Evolutionary conservation across 2,329 filamentous ascomycete genomes (phyloP).

Genomic region (Graphilbum sp.): DNA sequence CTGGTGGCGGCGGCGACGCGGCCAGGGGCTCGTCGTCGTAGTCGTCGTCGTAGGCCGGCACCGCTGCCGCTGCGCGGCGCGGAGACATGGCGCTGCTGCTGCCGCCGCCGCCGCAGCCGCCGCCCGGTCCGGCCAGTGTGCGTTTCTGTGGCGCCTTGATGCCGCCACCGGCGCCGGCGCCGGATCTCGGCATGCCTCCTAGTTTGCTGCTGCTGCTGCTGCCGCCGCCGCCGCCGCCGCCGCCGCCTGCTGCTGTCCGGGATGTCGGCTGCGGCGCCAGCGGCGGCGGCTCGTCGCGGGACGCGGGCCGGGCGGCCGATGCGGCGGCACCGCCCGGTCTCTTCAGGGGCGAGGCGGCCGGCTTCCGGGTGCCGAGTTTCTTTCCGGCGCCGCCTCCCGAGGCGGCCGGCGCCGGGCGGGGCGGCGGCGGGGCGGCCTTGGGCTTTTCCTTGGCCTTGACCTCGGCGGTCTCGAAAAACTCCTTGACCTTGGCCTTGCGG

Average conservation of each 20-base stretch:
- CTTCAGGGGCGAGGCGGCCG: slow-evolving; percentile 21
- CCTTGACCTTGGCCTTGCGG: slow-evolving; percentile 87
- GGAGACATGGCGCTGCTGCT: slow-evolving; percentile 37
- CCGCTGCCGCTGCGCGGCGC: slow-evolving; percentile 27
- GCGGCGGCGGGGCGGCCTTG: slow-evolving; percentile 54
- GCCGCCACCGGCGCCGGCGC: slow-evolving; percentile 35
- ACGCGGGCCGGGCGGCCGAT: slow-evolving; percentile 5
- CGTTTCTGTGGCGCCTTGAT: slow-evolving; percentile 46
- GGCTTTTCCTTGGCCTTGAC: slow-evolving; percentile 87
- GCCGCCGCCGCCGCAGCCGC: too few species aligned
- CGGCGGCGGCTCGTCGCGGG: too few species aligned
- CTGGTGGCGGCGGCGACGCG: slow-evolving; percentile 35
- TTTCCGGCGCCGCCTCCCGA: slow-evolving; percentile 29
- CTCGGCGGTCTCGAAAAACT: slow-evolving; percentile 68
- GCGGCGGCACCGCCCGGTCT: slow-evolving; percentile 20
- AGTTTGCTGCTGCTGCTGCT: slow-evolving; percentile 30
- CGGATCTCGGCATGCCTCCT: slow-evolving; percentile 38
- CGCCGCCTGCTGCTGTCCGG: slow-evolving; percentile 16
- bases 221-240: slow-evolving; percentile 21
- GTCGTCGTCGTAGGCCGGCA: slow-evolving; percentile 33
- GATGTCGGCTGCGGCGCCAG: too few species aligned
- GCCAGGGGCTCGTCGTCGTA: slow-evolving; percentile 28
- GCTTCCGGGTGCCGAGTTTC: slow-evolving; percentile 36
- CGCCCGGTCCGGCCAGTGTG: slow-evolving; percentile 28
- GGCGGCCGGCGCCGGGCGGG: slow-evolving; percentile 28